Evolutionary conservation across 129 eudicot genomes (phyloP).

Genomic region (Flaveria linearis): DNA sequence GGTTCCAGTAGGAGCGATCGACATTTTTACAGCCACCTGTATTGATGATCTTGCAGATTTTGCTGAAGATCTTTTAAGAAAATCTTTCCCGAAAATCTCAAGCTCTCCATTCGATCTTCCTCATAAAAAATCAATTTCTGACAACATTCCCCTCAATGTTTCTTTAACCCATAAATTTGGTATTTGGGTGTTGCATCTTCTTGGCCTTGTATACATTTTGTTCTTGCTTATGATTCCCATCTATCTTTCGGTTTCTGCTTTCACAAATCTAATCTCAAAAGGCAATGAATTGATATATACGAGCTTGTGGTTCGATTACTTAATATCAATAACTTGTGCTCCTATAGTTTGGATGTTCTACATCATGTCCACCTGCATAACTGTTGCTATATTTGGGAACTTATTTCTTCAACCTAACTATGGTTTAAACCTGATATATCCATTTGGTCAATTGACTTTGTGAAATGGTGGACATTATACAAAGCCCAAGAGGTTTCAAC

Average conservation of each 20-base stretch:
- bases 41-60: constrained; percentile 54
- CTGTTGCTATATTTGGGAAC: constrained; percentile 48
- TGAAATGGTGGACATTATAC: constrained; percentile 64
- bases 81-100: constrained; percentile 23
- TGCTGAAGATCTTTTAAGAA: constrained; percentile 38
- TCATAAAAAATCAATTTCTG: constrained; percentile 4
- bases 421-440: constrained; percentile 44
- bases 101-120: background rate
- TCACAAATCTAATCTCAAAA: constrained; percentile 19
- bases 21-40: constrained; percentile 56
- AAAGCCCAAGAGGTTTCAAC: constrained; percentile 55
- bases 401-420: constrained; percentile 64
- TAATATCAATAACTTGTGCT: constrained; percentile 38
- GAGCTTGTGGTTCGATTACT: constrained; percentile 32
- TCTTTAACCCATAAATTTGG: constrained; percentile 31
- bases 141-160: constrained; percentile 14
- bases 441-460: constrained; percentile 52
- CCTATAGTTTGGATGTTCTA: constrained; percentile 49
- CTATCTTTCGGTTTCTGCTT: constrained; percentile 40
- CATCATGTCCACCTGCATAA: constrained; percentile 36
- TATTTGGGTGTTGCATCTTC: constrained; percentile 40
- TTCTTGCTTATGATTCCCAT: constrained; percentile 39
- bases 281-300: background rate
- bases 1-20: constrained; percentile 51
- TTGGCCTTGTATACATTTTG: constrained; percentile 36